Base-by-base conservation (phyloP, 352 stramenopile genomes). In the Pythium plurisporium region DNA sequence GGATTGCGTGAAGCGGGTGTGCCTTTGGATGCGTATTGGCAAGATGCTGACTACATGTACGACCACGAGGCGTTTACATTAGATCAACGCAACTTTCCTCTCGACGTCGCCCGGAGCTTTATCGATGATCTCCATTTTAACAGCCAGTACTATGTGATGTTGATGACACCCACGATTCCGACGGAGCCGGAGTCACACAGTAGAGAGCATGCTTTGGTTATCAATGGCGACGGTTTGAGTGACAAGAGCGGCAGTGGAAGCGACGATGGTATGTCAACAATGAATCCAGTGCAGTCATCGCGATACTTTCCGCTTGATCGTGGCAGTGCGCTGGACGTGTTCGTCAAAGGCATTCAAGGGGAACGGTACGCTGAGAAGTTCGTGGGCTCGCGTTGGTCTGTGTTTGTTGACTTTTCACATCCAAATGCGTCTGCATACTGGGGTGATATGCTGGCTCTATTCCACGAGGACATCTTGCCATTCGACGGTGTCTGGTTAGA, bases 401-500 rank as follows among this genome's bases (percentile, higher is more conserved):
- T 71, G 10, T 94, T 93, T 54, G 72, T 94, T 5, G 87, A 96
- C 30, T 96, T 95, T 36, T 90, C 91, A 34, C 76, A 95, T 27
- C 85, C 87, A 3, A 72, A 88, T 42, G 72, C 87, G 31, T 75
- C 70, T 8, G 37, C 36, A 1, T 96, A 76, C 40, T 96, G 86
- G 80, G 56, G 66, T 3, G 65, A 87, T n/a, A 77, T 91, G 50
- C 57, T 95, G 3, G 42, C 63, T 0, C 64, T 54, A 4, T 93
- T 91, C 26, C 70, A 91, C 55, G 60, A 83, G 12, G 67, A 74
- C 37, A 42, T 87, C 15, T 58, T 89, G 19, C 67, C 70, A 14
- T 93, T 89, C 10, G 86, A 96, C 48, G 86, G 87, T 0, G 56
- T 96, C 26, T 96, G 86, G 87, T 65, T 96, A 7, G 77, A 96